phyloP scores from a whole-genome alignment of 306 rosid genomes.

The Trichosanthes cucumerina region DNA sequence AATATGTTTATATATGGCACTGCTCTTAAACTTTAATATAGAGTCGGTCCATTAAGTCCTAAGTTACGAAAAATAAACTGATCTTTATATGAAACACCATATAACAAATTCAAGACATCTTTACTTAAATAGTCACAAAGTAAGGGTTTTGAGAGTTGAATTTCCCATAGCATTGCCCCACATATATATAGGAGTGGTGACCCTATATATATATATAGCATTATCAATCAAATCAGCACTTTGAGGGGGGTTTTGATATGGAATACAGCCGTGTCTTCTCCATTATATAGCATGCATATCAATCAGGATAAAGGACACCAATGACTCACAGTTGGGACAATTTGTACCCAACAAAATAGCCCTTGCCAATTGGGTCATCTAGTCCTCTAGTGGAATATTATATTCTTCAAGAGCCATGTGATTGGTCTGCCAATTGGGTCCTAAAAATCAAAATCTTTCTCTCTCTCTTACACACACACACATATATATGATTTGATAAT shows the following conservation, averaged over 20 bases:
- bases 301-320: neutral
- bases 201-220: neutral
- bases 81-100: too few relatives aligned
- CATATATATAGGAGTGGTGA: neutral
- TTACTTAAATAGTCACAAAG: too few relatives aligned
- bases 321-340: neutral
- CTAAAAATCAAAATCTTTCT: neutral
- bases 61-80: too few relatives aligned
- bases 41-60: too few relatives aligned
- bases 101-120: too few relatives aligned
- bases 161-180: neutral
- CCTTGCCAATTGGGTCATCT: neutral
- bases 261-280: neutral
- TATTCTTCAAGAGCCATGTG: neutral
- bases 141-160: neutral
- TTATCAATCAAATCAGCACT: neutral
- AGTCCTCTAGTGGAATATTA: neutral
- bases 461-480: neutral
- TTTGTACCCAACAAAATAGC: neutral
- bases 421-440: neutral
- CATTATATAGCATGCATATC: neutral
- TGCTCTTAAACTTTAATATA: too few relatives aligned
- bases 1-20: too few relatives aligned
- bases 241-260: neutral
- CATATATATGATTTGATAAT: neutral